These are phyloP conservation scores for Tetrapisispora taiwanensis DNA, from an alignment of 805 yeast genomes.

Conservation along the genomic window DNA sequence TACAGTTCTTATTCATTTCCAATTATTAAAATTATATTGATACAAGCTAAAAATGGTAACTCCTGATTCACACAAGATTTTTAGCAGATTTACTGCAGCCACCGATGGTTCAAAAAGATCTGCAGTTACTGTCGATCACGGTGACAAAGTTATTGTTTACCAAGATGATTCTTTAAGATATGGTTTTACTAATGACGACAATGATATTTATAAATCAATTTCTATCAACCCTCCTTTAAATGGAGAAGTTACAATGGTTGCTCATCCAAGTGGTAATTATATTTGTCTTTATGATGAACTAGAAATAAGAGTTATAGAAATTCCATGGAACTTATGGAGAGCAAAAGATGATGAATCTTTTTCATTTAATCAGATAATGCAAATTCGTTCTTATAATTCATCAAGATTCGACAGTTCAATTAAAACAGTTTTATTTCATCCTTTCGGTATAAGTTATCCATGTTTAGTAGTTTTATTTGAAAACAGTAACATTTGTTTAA, in stretches of 20 bases:
- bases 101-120: slow-evolving; percentile 5
- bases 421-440: slow-evolving; percentile 41
- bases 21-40: no score
- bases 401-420: slow-evolving; percentile 6
- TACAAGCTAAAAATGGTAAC: no score
- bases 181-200: slow-evolving; percentile 8
- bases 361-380: slow-evolving; percentile 1
- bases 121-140: slow-evolving; percentile 11
- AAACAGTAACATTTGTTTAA: slow-evolving; percentile 18
- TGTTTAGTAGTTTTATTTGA: slow-evolving; percentile 18
- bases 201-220: slow-evolving; percentile 8
- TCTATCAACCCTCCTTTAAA: slow-evolving; percentile 4
- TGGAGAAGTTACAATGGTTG: slow-evolving; percentile 6
- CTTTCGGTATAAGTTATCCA: slow-evolving; percentile 16
- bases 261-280: slow-evolving; percentile 15
- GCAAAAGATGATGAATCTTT: slow-evolving; percentile 2
- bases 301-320: slow-evolving; percentile 17
- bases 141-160: slow-evolving; percentile 11
- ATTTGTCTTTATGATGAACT: slow-evolving; percentile 13
- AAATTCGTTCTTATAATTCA: background rate
- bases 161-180: slow-evolving; percentile 14
- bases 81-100: background rate
- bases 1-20: no score
- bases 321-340: slow-evolving; percentile 19
- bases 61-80: slow-evolving; percentile 7